Evolutionary conservation across 2,329 filamentous ascomycete species (phyloP).

Genomic region (Aureobasidium vineae): DNA sequence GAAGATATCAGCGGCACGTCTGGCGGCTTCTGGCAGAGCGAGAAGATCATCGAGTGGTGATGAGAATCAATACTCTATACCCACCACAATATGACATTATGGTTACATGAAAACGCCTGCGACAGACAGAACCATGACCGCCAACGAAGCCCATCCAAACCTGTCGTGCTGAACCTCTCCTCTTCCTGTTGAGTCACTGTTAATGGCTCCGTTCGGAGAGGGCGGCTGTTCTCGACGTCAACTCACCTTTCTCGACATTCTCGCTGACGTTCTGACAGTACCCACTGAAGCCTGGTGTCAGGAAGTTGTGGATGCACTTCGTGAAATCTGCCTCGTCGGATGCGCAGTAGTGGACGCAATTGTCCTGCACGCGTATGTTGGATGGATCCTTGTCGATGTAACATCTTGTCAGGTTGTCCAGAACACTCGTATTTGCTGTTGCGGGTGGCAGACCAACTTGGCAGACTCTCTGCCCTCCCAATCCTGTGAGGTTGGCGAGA

Average conservation of each 20-base stretch:
- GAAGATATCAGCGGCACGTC: slow-evolving; percentile 37
- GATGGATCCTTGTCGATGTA: neutral
- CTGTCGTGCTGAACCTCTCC: neutral
- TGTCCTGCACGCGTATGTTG: neutral
- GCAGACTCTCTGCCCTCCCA: no score
- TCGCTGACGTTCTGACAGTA: neutral
- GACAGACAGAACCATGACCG: neutral
- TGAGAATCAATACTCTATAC: neutral
- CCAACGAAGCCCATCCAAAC: neutral
- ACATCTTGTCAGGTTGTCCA: no score
- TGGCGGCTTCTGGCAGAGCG: slow-evolving; percentile 40
- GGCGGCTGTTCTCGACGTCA: neutral
- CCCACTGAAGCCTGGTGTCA: neutral
- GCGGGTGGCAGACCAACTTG: no score
- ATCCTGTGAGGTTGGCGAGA: no score
- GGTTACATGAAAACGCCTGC: neutral
- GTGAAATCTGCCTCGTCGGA: neutral
- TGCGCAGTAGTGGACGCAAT: neutral
- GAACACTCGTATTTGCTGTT: no score
- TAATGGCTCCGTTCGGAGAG: neutral
- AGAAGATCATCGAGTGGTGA: slow-evolving; percentile 38
- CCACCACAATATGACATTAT: neutral
- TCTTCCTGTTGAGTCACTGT: neutral
- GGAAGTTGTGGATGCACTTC: neutral
- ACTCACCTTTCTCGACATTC: neutral